A percentile compares a stretch with the other conserved stretches of the same genome.
phyloP scores from a whole-genome alignment of 306 rosid species.

The Macrotyloma uniflorum region DNA sequence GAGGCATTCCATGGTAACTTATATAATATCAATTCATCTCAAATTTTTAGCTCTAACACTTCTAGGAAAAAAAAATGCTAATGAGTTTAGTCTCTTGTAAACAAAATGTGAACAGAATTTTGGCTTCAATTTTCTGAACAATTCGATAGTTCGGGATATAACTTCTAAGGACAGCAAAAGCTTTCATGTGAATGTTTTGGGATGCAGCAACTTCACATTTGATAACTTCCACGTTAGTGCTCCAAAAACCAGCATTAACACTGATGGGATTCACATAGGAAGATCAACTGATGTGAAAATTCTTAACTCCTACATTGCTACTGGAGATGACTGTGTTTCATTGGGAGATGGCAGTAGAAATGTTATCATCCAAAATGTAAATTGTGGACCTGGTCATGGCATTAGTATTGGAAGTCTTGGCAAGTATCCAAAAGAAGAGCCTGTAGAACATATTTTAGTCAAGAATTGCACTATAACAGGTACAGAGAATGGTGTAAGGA shows the following conservation, averaged over 20 bases:
- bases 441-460: background rate
- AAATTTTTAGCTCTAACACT: background rate
- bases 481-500: background rate
- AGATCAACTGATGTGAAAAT: background rate
- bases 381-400: background rate
- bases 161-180: background rate
- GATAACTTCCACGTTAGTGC: background rate
- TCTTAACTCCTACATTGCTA: background rate
- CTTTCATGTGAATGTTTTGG: background rate
- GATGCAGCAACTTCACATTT: background rate
- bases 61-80: background rate
- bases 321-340: background rate
- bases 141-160: background rate
- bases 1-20: background rate
- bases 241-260: background rate
- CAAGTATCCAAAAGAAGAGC: background rate
- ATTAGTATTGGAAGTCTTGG: background rate
- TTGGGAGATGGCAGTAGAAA: background rate
- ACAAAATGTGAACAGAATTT: background rate
- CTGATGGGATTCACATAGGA: background rate
- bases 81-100: background rate
- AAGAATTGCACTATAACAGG: background rate
- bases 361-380: background rate
- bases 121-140: background rate
- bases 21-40: background rate